phyloP scores from a whole-genome alignment of 768 basidiomycete species.

The Podaxis rugospora region DNA sequence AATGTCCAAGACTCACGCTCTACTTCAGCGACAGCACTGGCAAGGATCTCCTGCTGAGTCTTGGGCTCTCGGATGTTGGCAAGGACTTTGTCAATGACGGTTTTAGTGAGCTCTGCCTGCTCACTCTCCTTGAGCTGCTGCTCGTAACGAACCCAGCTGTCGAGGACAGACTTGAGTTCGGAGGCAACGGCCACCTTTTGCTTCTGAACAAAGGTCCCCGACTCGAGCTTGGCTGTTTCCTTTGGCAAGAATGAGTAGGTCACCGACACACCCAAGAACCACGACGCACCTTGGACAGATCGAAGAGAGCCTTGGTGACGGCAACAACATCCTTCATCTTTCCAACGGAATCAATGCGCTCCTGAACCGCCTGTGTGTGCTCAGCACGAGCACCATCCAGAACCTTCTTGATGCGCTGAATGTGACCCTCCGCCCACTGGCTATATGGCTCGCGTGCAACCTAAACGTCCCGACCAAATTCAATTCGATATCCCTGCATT shows the following conservation, averaged over 20 bases:
- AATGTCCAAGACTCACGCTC: slow-evolving; percentile 67
- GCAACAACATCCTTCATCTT: slow-evolving; percentile 96
- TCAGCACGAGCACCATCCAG: slow-evolving; percentile 79
- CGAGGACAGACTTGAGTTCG: slow-evolving; percentile 92
- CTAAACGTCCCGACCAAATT: slow-evolving; percentile 29
- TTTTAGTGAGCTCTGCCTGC: slow-evolving; percentile 86
- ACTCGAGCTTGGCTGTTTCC: slow-evolving; percentile 92
- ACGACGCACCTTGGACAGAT: slow-evolving; percentile 76
- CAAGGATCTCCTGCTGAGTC: slow-evolving; percentile 80
- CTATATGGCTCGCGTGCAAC: slow-evolving; percentile 82
- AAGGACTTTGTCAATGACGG: slow-evolving; percentile 85
- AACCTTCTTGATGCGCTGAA: slow-evolving; percentile 76
- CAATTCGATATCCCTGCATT: background rate
- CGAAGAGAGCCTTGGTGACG: slow-evolving; percentile 86
- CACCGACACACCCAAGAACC: background rate
- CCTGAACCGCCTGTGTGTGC: slow-evolving; percentile 91
- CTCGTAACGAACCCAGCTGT: slow-evolving; percentile 98
- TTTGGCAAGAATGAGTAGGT: slow-evolving; percentile 24
- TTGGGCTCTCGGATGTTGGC: slow-evolving; percentile 82
- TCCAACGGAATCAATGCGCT: slow-evolving; percentile 86
- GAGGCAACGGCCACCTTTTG: slow-evolving; percentile 84
- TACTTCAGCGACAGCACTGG: slow-evolving; percentile 78
- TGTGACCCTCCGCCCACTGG: slow-evolving; percentile 88
- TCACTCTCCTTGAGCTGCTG: slow-evolving; percentile 96
- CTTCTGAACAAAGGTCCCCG: slow-evolving; percentile 82